Evolutionary conservation across 257 asterid genomes (phyloP).

Genomic region (Henckelia pumila): DNA sequence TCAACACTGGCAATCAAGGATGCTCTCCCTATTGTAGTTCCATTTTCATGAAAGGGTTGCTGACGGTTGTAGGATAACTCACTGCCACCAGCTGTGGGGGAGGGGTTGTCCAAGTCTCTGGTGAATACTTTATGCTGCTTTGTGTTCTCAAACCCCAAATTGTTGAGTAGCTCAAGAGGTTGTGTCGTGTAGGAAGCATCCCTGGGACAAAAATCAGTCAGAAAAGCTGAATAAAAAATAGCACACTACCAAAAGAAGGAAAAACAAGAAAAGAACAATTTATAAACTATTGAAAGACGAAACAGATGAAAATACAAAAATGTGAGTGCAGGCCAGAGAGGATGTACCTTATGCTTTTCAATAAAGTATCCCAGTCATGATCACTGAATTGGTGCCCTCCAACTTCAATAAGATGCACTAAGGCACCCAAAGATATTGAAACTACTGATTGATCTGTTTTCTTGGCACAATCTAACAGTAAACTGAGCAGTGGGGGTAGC

Average conservation of each 20-base stretch:
- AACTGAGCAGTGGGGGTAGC: conserved; percentile 89
- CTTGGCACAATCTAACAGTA: conserved; percentile 98
- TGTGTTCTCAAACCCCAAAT: conserved; percentile 66
- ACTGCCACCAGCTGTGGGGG: conserved; percentile 34
- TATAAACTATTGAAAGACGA: neutral
- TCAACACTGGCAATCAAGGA: conserved; percentile 33
- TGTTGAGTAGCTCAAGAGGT: conserved; percentile 97
- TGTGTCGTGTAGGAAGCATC: conserved; percentile 96
- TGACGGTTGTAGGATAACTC: conserved; percentile 34
- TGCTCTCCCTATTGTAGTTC: conserved; percentile 34
- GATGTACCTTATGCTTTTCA: conserved; percentile 82
- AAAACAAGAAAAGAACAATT: conserved; percentile 16
- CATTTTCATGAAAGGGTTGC: conserved; percentile 48
- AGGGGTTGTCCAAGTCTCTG: conserved; percentile 47
- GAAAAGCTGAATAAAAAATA: conserved; percentile 23
- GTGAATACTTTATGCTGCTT: conserved; percentile 46
- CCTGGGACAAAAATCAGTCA: conserved; percentile 48
- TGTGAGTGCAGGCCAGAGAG: conserved; percentile 7
- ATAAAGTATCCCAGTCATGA: conserved; percentile 89
- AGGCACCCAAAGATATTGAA: conserved; percentile 92
- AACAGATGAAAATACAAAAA: conserved; percentile 4
- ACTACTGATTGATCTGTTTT: conserved; percentile 91
- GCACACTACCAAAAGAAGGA: conserved; percentile 17
- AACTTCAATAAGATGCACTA: conserved; percentile 95
- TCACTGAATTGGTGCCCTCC: conserved; percentile 99